Percentiles rank a stretch among this genome's conserved stretches.
phyloP scores from a whole-genome alignment of 2,329 filamentous ascomycete species.

The Aspergillus arachidicola region DNA sequence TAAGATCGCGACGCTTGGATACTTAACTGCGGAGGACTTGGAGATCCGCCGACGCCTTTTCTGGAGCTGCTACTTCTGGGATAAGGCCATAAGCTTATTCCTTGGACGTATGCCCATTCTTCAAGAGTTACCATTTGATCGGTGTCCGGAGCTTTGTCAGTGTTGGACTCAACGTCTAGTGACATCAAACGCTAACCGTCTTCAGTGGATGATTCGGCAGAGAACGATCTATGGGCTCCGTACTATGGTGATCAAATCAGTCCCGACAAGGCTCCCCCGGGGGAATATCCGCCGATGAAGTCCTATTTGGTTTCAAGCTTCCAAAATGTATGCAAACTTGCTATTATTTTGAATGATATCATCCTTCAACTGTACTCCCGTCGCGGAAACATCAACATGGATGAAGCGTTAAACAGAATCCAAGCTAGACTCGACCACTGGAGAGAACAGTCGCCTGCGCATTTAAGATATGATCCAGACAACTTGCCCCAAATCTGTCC shows the following conservation, averaged over 20 bases:
- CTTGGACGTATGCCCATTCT: slow-evolving; percentile 30
- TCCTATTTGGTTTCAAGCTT: slow-evolving; percentile 33
- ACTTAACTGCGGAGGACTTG: slow-evolving; percentile 30
- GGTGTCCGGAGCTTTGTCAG: neutral
- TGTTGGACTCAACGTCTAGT: slow-evolving; percentile 13
- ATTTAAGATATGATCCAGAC: neutral
- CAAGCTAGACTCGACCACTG: neutral
- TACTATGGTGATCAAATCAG: slow-evolving; percentile 28
- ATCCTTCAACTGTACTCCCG: slow-evolving; percentile 44
- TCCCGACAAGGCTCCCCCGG: slow-evolving; percentile 16
- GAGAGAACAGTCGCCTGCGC: neutral
- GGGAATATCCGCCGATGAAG: slow-evolving; percentile 17
- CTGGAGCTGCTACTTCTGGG: slow-evolving; percentile 36
- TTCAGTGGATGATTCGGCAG: slow-evolving; percentile 30
- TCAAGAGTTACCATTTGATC: neutral
- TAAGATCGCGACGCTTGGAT: slow-evolving; percentile 24
- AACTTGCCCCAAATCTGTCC: slow-evolving; percentile 41
- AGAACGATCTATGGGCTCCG: slow-evolving; percentile 30
- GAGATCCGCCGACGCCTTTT: slow-evolving; percentile 34
- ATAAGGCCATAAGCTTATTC: slow-evolving; percentile 34
- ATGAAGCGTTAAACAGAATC: neutral
- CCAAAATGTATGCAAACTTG: slow-evolving; percentile 39
- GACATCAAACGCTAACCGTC: slow-evolving; percentile 21
- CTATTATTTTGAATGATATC: slow-evolving; percentile 49
- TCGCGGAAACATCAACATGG: neutral